A percentile compares a stretch with the other conserved stretches of the same genome.
Evolutionary conservation across 192 early-diverging fungal species (phyloP).

Genomic region (Chytriomyces confervae): DNA sequence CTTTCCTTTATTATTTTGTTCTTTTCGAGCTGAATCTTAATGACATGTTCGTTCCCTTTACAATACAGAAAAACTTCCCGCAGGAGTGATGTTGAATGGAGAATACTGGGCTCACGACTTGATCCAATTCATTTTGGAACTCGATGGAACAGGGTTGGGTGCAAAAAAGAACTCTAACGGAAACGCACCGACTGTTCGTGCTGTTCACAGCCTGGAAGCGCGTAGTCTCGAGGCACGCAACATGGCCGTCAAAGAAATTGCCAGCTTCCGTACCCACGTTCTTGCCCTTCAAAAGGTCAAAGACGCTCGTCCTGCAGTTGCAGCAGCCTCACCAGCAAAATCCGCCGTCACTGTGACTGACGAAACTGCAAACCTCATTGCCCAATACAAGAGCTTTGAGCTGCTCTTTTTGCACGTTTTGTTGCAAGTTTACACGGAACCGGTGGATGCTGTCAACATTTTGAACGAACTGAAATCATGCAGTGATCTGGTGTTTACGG

Average conservation of each 20-base stretch:
- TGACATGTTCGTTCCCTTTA: constrained; percentile 33
- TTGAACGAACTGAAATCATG: constrained; percentile 77
- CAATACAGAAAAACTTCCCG: constrained; percentile 5
- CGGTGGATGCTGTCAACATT: constrained; percentile 67
- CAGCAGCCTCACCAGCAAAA: too few species aligned
- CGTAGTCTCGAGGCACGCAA: constrained; percentile 25
- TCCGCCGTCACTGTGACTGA: background rate
- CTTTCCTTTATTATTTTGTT: background rate
- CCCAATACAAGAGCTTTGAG: constrained; percentile 74
- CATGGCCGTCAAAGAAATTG: constrained; percentile 34
- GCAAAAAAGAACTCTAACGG: background rate
- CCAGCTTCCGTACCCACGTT: constrained; percentile 22
- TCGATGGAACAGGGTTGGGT: constrained; percentile 29
- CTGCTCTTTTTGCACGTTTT: constrained; percentile 72
- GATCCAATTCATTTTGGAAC: constrained; percentile 52
- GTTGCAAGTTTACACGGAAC: constrained; percentile 68
- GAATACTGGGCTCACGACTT: constrained; percentile 67
- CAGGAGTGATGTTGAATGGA: constrained; percentile 63
- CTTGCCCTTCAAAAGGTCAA: background rate
- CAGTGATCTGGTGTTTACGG: constrained; percentile 68
- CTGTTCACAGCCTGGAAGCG: constrained; percentile 25
- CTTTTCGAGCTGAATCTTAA: constrained; percentile 12
- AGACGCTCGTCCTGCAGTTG: too few species aligned
- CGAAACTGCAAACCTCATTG: constrained; percentile 36
- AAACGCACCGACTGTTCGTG: background rate